These are phyloP conservation scores for Fragilaria crotonensis DNA, from an alignment of 108 stramenopile genomes.

Conservation along the genomic window DNA sequence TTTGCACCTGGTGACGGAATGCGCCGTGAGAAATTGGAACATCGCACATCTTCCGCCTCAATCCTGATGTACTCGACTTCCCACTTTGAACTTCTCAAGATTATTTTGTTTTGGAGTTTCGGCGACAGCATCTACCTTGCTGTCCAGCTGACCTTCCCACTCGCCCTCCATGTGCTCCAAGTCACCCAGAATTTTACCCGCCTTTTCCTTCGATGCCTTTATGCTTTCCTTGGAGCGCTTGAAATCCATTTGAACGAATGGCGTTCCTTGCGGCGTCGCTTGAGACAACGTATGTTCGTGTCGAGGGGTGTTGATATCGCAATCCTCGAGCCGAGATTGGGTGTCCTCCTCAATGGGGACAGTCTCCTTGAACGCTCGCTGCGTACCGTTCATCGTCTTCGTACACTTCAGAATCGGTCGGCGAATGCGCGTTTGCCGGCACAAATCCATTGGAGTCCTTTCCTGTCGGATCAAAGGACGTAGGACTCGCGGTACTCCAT, in stretches of 20 bases:
- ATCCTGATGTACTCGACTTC: not conserved
- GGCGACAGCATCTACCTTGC: not conserved
- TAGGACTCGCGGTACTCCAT: not conserved
- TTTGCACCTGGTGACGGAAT: too few species aligned
- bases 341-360: not conserved
- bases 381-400: too few species aligned
- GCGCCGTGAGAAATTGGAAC: too few species aligned
- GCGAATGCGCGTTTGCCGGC: too few species aligned
- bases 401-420: not conserved
- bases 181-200: not conserved
- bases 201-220: not conserved
- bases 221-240: not conserved
- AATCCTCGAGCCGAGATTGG: not conserved
- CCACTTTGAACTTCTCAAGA: not conserved
- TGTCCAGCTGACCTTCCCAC: conserved; percentile 2
- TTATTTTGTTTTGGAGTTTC: not conserved
- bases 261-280: not conserved
- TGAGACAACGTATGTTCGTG: not conserved
- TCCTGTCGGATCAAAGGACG: not conserved
- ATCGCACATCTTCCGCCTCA: not conserved
- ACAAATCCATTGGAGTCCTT: too few species aligned
- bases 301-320: not conserved
- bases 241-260: not conserved
- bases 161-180: not conserved
- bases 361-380: too few species aligned